Evolutionary conservation across 2,329 filamentous ascomycete genomes (phyloP).

Genomic region (Aspergillus fructus): DNA sequence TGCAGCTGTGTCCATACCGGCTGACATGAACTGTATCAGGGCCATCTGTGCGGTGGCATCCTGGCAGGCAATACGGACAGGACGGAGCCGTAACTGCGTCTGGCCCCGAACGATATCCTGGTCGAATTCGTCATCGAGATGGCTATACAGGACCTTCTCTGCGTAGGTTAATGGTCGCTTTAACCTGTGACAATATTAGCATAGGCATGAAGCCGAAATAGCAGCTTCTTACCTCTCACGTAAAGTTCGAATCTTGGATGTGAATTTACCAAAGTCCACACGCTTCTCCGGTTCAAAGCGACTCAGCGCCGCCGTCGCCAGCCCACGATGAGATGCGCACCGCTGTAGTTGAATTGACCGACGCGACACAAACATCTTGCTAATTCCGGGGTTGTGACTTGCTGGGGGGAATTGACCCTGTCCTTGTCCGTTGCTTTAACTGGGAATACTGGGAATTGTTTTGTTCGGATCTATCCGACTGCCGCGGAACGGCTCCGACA

Average conservation of each 20-base stretch:
- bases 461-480: too few species aligned
- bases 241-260: background rate
- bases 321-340: background rate
- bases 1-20: slow-evolving; percentile 90
- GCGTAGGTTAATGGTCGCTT: slow-evolving; percentile 92
- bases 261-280: background rate
- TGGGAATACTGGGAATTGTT: too few species aligned
- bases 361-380: background rate
- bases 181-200: slow-evolving; percentile 37
- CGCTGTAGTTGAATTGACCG: background rate
- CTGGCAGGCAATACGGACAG: slow-evolving; percentile 97
- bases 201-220: background rate
- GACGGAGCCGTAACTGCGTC: slow-evolving; percentile 94
- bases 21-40: slow-evolving; percentile 99
- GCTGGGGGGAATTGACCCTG: background rate
- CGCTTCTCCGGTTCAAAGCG: background rate
- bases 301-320: background rate
- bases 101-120: slow-evolving; percentile 95
- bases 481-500: too few species aligned
- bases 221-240: background rate
- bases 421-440: too few species aligned
- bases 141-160: slow-evolving; percentile 99
- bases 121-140: slow-evolving; percentile 92
- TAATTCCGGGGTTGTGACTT: background rate
- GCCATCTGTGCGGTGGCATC: slow-evolving; percentile 99